A percentile compares a stretch with the other conserved stretches of the same genome.
Evolutionary conservation across 2,329 filamentous ascomycete genomes (phyloP).

Genomic region (Aureobasidium sp.): DNA sequence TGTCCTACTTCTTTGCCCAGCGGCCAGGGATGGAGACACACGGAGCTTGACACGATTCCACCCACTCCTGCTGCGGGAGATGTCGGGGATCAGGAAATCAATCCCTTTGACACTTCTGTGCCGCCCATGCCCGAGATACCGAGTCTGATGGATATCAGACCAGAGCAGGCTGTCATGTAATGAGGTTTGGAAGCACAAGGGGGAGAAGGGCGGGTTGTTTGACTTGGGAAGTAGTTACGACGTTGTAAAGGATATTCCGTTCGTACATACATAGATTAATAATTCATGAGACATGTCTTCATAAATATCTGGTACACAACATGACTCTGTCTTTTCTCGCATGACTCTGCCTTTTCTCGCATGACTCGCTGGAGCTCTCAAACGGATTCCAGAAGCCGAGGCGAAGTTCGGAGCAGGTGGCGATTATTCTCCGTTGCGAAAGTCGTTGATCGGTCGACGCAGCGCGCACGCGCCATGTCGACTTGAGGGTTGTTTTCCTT

Average conservation of each 20-base stretch:
- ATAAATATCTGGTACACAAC: neutral
- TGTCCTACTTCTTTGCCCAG: slow-evolving; percentile 32
- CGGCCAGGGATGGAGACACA: slow-evolving; percentile 14
- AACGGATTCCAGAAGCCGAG: neutral
- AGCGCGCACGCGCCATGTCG: no score
- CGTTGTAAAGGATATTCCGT: no score
- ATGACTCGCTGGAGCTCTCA: neutral
- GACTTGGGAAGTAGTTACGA: no score
- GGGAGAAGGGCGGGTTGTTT: no score
- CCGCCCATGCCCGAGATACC: slow-evolving; percentile 17
- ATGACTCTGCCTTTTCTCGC: no score
- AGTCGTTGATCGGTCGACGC: no score
- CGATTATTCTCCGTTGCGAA: no score
- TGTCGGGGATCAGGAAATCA: slow-evolving; percentile 23
- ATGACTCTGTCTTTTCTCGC: no score
- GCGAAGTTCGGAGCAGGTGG: no score
- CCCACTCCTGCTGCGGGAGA: slow-evolving; percentile 28
- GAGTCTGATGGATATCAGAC: neutral
- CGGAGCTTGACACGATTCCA: slow-evolving; percentile 31
- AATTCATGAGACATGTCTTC: neutral
- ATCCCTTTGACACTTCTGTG: slow-evolving; percentile 30
- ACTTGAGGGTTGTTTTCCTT: neutral
- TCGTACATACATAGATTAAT: neutral
- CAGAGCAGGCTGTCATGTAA: slow-evolving; percentile 6
- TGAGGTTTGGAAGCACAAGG: no score